A percentile compares a stretch with the other conserved stretches of the same genome.
Evolutionary conservation across 805 yeast genomes (phyloP).

Genomic region (Kuraishia capsulata): DNA sequence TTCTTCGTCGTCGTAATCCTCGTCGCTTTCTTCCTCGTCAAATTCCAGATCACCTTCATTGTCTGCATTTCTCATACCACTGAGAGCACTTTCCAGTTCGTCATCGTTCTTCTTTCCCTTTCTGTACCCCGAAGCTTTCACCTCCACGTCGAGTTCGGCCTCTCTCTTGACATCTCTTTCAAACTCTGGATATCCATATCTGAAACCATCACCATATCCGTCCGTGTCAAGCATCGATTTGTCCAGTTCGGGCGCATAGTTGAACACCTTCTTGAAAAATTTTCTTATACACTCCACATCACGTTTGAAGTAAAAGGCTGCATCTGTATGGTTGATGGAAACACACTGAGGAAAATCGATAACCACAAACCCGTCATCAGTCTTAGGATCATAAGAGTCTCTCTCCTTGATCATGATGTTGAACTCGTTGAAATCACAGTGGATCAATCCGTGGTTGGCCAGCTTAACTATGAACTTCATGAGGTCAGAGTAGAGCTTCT

Average conservation of each 20-base stretch:
- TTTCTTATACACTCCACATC: slow-evolving; percentile 86
- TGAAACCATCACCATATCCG: slow-evolving; percentile 76
- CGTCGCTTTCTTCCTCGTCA: slow-evolving; percentile 27
- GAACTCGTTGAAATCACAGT: slow-evolving; percentile 96
- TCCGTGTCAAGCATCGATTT: slow-evolving; percentile 65
- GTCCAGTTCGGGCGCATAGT: slow-evolving; percentile 63
- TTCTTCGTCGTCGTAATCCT: slow-evolving; percentile 22
- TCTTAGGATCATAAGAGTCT: slow-evolving; percentile 40
- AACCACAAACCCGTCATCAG: slow-evolving; percentile 70
- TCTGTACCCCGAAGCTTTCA: slow-evolving; percentile 83
- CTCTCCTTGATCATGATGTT: slow-evolving; percentile 69
- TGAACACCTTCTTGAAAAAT: slow-evolving; percentile 73
- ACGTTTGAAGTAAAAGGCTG: slow-evolving; percentile 78
- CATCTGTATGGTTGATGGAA: slow-evolving; percentile 84
- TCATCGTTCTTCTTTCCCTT: slow-evolving; percentile 32
- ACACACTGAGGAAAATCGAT: slow-evolving; percentile 99
- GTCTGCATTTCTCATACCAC: slow-evolving; percentile 44
- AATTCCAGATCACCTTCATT: slow-evolving; percentile 25
- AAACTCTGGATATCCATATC: slow-evolving; percentile 71
- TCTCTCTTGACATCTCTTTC: slow-evolving; percentile 63
- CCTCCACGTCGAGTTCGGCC: slow-evolving; percentile 70
- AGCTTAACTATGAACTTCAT: slow-evolving; percentile 81
- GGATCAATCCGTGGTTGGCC: slow-evolving; percentile 85
- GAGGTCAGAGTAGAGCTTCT: slow-evolving; percentile 69
- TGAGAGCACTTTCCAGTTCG: slow-evolving; percentile 72